These are phyloP conservation scores for Thermothelomyces thermophilus DNA, from an alignment of 2,329 filamentous ascomycete species.

Conservation along the genomic window DNA sequence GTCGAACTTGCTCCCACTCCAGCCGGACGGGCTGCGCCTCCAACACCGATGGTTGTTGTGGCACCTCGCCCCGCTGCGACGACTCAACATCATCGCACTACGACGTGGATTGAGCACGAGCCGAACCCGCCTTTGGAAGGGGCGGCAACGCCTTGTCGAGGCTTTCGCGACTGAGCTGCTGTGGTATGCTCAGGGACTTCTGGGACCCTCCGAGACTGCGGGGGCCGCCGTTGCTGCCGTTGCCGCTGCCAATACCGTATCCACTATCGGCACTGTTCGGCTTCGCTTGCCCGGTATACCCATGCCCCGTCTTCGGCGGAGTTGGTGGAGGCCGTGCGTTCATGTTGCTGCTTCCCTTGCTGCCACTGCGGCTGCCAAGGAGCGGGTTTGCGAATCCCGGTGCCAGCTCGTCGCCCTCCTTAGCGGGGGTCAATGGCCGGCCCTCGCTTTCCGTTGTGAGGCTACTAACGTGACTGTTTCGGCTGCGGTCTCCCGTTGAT, in stretches of 20 bases:
- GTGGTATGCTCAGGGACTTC: conserved; percentile 30
- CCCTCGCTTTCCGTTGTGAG: conserved; percentile 28
- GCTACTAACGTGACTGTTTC: conserved; percentile 38
- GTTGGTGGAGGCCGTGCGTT: conserved; percentile 36
- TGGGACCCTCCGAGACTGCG: conserved; percentile 28
- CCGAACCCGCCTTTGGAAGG: conserved; percentile 34
- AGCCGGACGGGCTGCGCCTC: not conserved
- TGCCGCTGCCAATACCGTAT: conserved; percentile 34
- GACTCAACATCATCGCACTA: conserved; percentile 14
- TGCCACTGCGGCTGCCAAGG: conserved; percentile 22
- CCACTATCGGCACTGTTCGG: conserved; percentile 44
- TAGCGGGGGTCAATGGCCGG: conserved; percentile 39
- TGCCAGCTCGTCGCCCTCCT: conserved; percentile 30
- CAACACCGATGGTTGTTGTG: not conserved
- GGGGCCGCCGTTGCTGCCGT: conserved; percentile 25
- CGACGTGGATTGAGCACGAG: conserved; percentile 15
- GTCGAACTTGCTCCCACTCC: conserved; percentile 23
- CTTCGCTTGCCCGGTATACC: conserved; percentile 31
- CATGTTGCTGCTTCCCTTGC: conserved; percentile 11
- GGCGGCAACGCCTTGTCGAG: conserved; percentile 56
- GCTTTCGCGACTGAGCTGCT: conserved; percentile 47
- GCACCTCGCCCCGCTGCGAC: not conserved
- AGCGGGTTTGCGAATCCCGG: conserved; percentile 32
- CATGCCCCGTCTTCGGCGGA: conserved; percentile 38
- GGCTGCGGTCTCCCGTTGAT: conserved; percentile 56